Conservation (phyloP, 257 asterid genomes). For the Rubia yunnanensis region DNA sequence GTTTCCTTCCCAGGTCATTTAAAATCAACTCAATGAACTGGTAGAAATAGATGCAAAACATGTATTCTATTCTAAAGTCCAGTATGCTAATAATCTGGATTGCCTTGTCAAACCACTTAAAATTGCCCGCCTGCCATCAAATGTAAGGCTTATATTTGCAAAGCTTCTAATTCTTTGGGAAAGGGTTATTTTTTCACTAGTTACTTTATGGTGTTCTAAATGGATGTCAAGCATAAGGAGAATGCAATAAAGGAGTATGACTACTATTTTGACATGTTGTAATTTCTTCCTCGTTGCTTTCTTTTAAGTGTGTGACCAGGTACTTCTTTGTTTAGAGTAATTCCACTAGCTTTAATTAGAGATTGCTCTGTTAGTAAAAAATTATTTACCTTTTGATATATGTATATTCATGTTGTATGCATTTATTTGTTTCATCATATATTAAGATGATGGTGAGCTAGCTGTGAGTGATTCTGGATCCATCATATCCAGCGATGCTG, state of each 20-base stretch:
- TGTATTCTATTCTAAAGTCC: constrained; percentile 58
- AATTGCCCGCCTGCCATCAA: constrained; percentile 27
- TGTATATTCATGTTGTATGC: too few species aligned
- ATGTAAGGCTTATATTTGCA: constrained; percentile 25
- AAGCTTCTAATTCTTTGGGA: not conserved
- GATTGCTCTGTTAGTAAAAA: not conserved
- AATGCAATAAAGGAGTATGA: constrained; percentile 23
- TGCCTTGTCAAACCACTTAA: constrained; percentile 42
- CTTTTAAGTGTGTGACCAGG: constrained; percentile 49
- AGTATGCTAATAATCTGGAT: constrained; percentile 57
- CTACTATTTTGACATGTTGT: constrained; percentile 55
- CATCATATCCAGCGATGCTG: constrained; percentile 49
- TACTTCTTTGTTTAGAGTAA: constrained; percentile 5
- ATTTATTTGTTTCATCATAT: not conserved
- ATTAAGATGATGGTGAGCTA: constrained; percentile 26
- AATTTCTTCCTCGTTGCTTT: constrained; percentile 48
- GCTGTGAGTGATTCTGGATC: constrained; percentile 43
- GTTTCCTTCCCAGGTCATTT: constrained; percentile 36
- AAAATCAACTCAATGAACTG: constrained; percentile 13
- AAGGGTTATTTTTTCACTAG: not conserved
- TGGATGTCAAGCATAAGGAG: constrained; percentile 12
- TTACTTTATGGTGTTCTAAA: constrained; percentile 26
- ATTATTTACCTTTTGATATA: too few species aligned
- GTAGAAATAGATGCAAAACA: constrained; percentile 34
- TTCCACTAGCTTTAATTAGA: too few species aligned